These are phyloP conservation scores for Ceratocystis diversiconidia DNA, from an alignment of 2,329 filamentous ascomycete genomes.

Conservation along the genomic window DNA sequence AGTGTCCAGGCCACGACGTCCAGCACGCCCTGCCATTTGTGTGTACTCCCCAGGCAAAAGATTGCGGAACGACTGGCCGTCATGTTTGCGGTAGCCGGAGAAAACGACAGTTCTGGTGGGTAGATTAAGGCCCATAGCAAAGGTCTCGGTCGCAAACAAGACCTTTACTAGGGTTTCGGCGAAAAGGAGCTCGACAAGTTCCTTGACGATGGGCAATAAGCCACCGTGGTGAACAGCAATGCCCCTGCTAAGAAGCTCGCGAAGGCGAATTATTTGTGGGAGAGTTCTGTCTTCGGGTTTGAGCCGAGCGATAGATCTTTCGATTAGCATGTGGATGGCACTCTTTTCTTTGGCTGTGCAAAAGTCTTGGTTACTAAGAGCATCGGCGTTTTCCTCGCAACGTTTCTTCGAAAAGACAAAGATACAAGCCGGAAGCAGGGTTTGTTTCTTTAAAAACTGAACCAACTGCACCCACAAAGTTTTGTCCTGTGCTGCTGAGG, in stretches of 20 bases:
- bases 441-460: slow-evolving; percentile 75
- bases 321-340: slow-evolving; percentile 91
- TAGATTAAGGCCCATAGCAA: slow-evolving; percentile 94
- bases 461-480: slow-evolving; percentile 95
- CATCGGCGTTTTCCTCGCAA: slow-evolving; percentile 93
- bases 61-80: slow-evolving; percentile 82
- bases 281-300: slow-evolving; percentile 79
- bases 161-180: slow-evolving; percentile 92
- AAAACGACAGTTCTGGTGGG: slow-evolving; percentile 95
- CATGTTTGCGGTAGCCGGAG: slow-evolving; percentile 91
- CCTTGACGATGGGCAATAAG: slow-evolving; percentile 88
- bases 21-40: slow-evolving; percentile 93
- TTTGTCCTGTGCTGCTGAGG: slow-evolving; percentile 84
- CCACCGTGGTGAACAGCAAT: slow-evolving; percentile 96
- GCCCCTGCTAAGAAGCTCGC: slow-evolving; percentile 72
- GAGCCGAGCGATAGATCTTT: slow-evolving; percentile 80
- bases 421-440: slow-evolving; percentile 80
- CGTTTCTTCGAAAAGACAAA: slow-evolving; percentile 98
- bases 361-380: slow-evolving; percentile 87
- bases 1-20: slow-evolving; percentile 78
- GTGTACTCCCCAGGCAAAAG: slow-evolving; percentile 92
- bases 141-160: slow-evolving; percentile 93
- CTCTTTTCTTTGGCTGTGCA: slow-evolving; percentile 91
- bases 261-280: slow-evolving; percentile 80
- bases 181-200: slow-evolving; percentile 92